Base-by-base conservation (phyloP, 108 stramenopile species). In the Discostella stelligeroides region DNA sequence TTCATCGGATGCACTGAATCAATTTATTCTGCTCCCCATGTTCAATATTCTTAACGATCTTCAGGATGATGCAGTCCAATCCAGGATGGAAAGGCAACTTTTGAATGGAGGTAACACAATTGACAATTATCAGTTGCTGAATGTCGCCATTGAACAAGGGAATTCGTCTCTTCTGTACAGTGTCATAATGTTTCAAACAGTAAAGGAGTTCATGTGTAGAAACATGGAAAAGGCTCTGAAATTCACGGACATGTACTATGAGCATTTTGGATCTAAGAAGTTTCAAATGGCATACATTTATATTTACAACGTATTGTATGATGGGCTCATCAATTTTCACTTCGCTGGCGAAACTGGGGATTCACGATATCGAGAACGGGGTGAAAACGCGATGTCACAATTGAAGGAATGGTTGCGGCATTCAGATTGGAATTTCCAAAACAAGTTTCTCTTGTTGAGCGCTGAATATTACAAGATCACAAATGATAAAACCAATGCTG, bases 371-470 rank as follows among this genome's bases (percentile, higher is more conserved):
- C 34, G 17, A 38, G 55, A 13, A 29, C 55, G 55, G 4, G 55
- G 55, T 56, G 55, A 56, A 56, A 34, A 29, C n/a, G 55, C 55
- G 1, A 37, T 56, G 37, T 13, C 14, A 15, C 24, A 56, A 12
- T n/a, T 56, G 13, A 56, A 18, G 13, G 28, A 37, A 37, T 58
- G 8, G 37, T 58, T 38, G 34, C 5, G 28, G 2, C 57, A 58
- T 58, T 58, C 57, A 18, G 57, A 58, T 21, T 70, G 68, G 68
- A 70, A 70, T 40, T 47, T 59, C 10, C 30, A 60, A 38, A 70
- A 60, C 58, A 67, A 67, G 42, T 17, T 67, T 28, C 53, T 67
- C 0, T 28, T 67, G 6, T 13, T 55, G 13, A 42, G 42, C 23
- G 66, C 66, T 37, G 66, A 67, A 55, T 39, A 55, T 7, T 23